Conservation (phyloP, 2,329 filamentous ascomycete genomes). For the Dactylellina parvicollis region DNA sequence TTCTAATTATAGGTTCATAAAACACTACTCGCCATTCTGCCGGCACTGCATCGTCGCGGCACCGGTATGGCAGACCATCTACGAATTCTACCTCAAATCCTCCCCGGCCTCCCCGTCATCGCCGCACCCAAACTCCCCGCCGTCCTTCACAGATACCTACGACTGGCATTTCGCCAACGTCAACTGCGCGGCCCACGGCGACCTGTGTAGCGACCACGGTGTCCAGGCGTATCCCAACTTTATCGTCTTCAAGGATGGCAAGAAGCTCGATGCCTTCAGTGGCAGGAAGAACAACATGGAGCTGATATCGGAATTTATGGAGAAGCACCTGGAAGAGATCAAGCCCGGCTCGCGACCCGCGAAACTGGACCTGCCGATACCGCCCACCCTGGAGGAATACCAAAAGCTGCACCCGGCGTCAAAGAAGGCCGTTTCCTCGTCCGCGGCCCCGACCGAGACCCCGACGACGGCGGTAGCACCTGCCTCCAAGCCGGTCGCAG, state of each 20-base stretch:
- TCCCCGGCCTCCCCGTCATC: constrained; percentile 70
- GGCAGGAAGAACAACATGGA: constrained; percentile 74
- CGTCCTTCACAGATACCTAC: constrained; percentile 79
- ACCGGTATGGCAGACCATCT: constrained; percentile 87
- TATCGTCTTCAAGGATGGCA: constrained; percentile 80
- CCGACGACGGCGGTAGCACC: constrained; percentile 60
- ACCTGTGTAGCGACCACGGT: constrained; percentile 76
- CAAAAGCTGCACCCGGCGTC: constrained; percentile 60
- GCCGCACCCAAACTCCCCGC: constrained; percentile 67
- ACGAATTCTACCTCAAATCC: constrained; percentile 94
- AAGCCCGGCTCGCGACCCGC: constrained; percentile 82
- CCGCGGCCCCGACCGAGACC: constrained; percentile 58
- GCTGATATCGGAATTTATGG: constrained; percentile 75
- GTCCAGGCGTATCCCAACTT: constrained; percentile 80
- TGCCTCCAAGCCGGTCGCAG: background rate
- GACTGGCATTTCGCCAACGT: constrained; percentile 86
- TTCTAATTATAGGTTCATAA: constrained; percentile 63
- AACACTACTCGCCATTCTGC: constrained; percentile 67
- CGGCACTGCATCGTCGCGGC: constrained; percentile 81
- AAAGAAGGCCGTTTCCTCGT: constrained; percentile 57
- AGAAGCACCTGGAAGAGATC: constrained; percentile 78
- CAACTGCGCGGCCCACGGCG: constrained; percentile 84
- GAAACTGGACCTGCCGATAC: constrained; percentile 74
- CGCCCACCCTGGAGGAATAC: constrained; percentile 66
- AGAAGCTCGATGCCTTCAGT: constrained; percentile 70